phyloP scores from a whole-genome alignment of 2,329 filamentous ascomycete genomes.

The Aureobasidium sp. region DNA sequence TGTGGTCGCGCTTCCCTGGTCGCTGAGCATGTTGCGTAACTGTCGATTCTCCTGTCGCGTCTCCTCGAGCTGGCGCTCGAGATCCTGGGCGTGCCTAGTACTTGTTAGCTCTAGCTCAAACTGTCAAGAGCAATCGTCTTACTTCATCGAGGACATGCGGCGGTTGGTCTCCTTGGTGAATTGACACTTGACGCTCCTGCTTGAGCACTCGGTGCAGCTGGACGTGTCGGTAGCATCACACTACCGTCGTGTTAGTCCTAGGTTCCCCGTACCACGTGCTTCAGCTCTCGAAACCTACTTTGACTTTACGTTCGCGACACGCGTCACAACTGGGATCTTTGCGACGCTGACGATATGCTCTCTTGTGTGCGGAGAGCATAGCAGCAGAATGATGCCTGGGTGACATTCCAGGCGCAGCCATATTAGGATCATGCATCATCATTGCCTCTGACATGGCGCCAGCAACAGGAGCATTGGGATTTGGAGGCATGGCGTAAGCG shows the following conservation, averaged over 20 bases:
- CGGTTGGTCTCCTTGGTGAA: conserved; percentile 99
- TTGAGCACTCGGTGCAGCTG: conserved; percentile 95
- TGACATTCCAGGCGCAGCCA: conserved; percentile 26
- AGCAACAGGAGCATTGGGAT: neutral
- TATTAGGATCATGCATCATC: conserved; percentile 14
- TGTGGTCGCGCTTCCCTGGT: conserved; percentile 20
- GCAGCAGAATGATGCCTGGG: conserved; percentile 38
- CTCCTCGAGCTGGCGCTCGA: conserved; percentile 82
- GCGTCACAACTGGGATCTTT: conserved; percentile 98
- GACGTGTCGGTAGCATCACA: conserved; percentile 95
- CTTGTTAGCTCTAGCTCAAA: neutral
- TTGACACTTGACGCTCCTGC: conserved; percentile 92
- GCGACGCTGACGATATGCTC: conserved; percentile 86
- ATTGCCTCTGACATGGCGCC: conserved; percentile 6
- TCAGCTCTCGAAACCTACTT: conserved; percentile 35
- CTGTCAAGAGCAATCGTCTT: conserved; percentile 25
- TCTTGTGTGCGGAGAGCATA: conserved; percentile 68
- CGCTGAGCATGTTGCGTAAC: conserved; percentile 57
- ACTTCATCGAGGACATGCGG: conserved; percentile 97
- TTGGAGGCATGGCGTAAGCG: conserved; percentile 4
- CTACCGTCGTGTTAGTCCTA: conserved; percentile 29
- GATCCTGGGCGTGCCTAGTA: conserved; percentile 76
- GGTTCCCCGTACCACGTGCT: neutral
- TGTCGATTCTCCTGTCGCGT: conserved; percentile 73
- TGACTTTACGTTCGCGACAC: conserved; percentile 74